phyloP scores from a whole-genome alignment of 2,329 filamentous ascomycete genomes.

The Hymenoscyphus repandus region DNA sequence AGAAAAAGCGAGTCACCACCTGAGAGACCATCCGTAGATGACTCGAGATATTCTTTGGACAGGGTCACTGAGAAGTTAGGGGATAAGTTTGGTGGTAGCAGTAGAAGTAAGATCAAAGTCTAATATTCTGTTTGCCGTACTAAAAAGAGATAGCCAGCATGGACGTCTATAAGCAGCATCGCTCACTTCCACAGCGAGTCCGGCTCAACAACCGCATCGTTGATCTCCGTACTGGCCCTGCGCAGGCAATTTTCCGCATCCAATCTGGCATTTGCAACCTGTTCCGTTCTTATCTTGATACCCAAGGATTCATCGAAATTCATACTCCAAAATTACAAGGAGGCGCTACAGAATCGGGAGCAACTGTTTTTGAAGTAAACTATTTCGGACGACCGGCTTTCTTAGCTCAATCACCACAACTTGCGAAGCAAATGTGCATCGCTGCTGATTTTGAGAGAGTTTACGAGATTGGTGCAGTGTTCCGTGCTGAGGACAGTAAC shows the following conservation, averaged over 20 bases:
- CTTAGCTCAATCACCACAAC: slow-evolving; percentile 83
- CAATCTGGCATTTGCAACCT: slow-evolving; percentile 74
- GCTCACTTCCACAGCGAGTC: slow-evolving; percentile 38
- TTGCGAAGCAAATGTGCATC: slow-evolving; percentile 90
- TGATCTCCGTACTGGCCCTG: slow-evolving; percentile 78
- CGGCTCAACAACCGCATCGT: slow-evolving; percentile 75
- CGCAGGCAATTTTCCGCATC: slow-evolving; percentile 83
- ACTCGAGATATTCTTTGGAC: slow-evolving; percentile 7
- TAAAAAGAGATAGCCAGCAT: slow-evolving; percentile 20
- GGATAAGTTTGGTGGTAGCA: slow-evolving; percentile 11
- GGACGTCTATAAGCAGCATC: slow-evolving; percentile 19
- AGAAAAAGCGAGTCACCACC: slow-evolving; percentile 5
- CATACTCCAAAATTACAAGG: slow-evolving; percentile 91
- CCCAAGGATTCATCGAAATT: slow-evolving; percentile 81
- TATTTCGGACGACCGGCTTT: slow-evolving; percentile 88
- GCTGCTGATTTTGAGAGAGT: slow-evolving; percentile 84
- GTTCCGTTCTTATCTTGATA: slow-evolving; percentile 72
- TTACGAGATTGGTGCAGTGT: slow-evolving; percentile 85
- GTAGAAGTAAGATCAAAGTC: slow-evolving; percentile 10
- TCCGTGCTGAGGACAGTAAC: slow-evolving; percentile 92
- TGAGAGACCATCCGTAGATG: slow-evolving; percentile 6
- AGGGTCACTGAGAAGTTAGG: not conserved
- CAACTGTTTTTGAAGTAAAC: slow-evolving; percentile 85
- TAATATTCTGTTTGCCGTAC: not conserved
- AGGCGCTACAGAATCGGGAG: slow-evolving; percentile 83